Base-by-base conservation (phyloP, 345 rosid genomes). In the Camelina laxa region DNA sequence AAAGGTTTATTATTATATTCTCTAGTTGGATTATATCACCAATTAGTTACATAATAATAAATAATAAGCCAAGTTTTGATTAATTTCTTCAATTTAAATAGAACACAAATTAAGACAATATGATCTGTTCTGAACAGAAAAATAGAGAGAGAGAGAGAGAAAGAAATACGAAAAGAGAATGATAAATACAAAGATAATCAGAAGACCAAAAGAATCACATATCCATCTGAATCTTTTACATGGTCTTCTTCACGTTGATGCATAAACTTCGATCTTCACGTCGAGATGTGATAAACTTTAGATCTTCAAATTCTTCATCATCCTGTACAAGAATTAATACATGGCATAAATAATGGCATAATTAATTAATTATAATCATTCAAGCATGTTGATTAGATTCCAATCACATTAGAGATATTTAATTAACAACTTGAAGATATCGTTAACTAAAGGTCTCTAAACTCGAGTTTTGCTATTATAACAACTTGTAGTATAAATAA, bases 281-380 rank as follows among this genome's bases (percentile, higher is more conserved):
- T 39, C 8, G 39, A 31, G 2, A 3, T 38, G 42, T 36, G 12
- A 38, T 10, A 77, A 36, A 21, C 77, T 77, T 77, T 80, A 73
- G 81, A 85, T 83, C 88, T 79, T 85, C 53, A 86, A 76, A 83
- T 91, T 93, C 87, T 81, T 87, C 85, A 84, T 58, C 14, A 77
- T 27, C 89, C 96, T 92, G 84, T 65, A 20, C 17, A 82, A 1
- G 10, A 75, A 54, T 73, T 31, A 60, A 76, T 69, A 72, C 41
- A 72, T n/a, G n/a, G 2, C 24, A 48, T 83, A 54, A 57, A 20
- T 16, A 24, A 24, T 47, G 27, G 60, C 67, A 48, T 47, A 55
- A 19, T 47, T 39, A 36, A 11, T 57, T 22, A 55, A 27, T 27
- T 27, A 27, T 27, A 27, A 67, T 66, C 21, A 20, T 65, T 27